Conservation (phyloP, 2,329 filamentous ascomycete species). For the Mycocentrospora acerina region DNA sequence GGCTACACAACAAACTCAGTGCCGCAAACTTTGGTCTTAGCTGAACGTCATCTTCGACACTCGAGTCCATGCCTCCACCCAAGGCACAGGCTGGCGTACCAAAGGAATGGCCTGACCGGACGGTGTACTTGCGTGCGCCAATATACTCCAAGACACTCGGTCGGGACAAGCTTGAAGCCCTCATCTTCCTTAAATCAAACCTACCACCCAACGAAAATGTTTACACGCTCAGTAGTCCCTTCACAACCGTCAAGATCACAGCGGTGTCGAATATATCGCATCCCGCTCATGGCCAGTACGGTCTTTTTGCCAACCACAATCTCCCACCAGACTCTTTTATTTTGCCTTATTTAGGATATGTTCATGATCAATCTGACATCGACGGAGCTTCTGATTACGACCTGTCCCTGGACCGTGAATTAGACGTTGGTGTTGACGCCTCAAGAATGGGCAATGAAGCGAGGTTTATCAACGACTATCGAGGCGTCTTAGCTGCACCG, state of each 20-base stretch:
- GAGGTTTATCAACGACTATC: conserved; percentile 57
- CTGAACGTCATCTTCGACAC: neutral
- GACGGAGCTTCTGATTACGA: conserved; percentile 54
- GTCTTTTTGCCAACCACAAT: conserved; percentile 50
- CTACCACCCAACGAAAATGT: conserved; percentile 15
- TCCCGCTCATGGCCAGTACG: conserved; percentile 51
- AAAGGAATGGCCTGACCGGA: conserved; percentile 32
- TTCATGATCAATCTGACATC: conserved; percentile 48
- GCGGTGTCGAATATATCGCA: conserved; percentile 46
- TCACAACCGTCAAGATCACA: conserved; percentile 44
- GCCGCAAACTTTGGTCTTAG: neutral
- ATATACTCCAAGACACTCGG: conserved; percentile 35
- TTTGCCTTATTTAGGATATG: conserved; percentile 52
- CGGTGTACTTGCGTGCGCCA: conserved; percentile 31
- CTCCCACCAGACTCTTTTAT: conserved; percentile 51
- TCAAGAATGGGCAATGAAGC: conserved; percentile 53
- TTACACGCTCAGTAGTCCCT: conserved; percentile 28
- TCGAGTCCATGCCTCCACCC: neutral
- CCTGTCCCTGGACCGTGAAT: conserved; percentile 52
- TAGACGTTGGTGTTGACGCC: conserved; percentile 53
- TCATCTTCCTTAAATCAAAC: conserved; percentile 23
- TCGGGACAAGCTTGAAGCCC: conserved; percentile 19
- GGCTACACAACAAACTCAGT: too few species aligned
- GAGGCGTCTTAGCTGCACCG: conserved; percentile 46
- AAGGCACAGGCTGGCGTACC: conserved; percentile 17